Conservation (phyloP, 306 rosid species). For the Medicago arabica region DNA sequence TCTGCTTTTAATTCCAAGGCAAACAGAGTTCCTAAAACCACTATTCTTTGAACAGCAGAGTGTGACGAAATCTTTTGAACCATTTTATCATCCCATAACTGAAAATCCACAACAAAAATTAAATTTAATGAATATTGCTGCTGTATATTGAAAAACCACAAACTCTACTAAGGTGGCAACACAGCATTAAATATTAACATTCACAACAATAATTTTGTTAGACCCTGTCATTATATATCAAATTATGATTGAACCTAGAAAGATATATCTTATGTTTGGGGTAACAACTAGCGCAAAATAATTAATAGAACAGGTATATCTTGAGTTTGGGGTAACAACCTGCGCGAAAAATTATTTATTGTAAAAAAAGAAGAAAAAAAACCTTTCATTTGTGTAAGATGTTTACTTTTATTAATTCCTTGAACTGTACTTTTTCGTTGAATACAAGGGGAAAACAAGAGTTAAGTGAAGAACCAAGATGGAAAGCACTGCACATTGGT, state of each 20-base stretch:
- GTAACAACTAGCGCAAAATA: neutral
- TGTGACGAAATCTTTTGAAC: conserved; percentile 73
- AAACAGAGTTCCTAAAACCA: conserved; percentile 80
- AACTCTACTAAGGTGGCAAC: conserved; percentile 15
- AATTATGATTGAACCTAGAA: conserved; percentile 4
- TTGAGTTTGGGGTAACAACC: neutral
- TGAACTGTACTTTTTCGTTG: neutral
- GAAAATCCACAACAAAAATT: conserved; percentile 41
- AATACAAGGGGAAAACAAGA: conserved; percentile 13
- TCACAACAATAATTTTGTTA: neutral
- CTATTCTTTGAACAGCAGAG: conserved; percentile 79
- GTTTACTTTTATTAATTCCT: conserved; percentile 15
- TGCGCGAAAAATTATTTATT: neutral
- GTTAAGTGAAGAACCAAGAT: conserved; percentile 7
- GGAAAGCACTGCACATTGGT: neutral
- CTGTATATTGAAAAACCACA: conserved; percentile 7
- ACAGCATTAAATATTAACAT: conserved; percentile 9
- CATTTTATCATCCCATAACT: conserved; percentile 85
- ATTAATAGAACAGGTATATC: neutral
- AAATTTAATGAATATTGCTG: conserved; percentile 20
- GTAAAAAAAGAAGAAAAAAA: neutral
- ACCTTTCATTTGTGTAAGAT: neutral
- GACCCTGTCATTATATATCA: conserved; percentile 20
- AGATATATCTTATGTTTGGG: conserved; percentile 21
- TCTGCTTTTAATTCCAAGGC: conserved; percentile 88